Base-by-base conservation (phyloP, 148 eudicot species). In the Arbutus unedo region DNA sequence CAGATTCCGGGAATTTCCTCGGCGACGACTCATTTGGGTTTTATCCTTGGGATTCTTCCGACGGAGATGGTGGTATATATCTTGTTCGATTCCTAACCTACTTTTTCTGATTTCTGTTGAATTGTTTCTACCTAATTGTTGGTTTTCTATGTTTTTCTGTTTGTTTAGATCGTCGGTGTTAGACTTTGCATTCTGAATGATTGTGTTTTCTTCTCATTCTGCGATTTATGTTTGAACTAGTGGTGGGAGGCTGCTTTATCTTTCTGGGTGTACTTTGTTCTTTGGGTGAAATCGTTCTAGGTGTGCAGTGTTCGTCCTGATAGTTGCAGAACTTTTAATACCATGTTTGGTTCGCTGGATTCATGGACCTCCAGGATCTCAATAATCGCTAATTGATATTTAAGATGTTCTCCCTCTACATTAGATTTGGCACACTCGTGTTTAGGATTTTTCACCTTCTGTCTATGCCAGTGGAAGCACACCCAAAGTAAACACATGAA, bases 11-110 rank as follows among this genome's bases (percentile, higher is more conserved):
- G 41, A 60, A 83, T 59, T 85, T 82, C 78, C 81, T 79, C 72
- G 85, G 87, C 23, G 94, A 93, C 60, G 90, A 89, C 79, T 80
- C 79, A 2, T 92, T 86, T 76, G 91, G 98, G 14, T 83, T 84
- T 47, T 94, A 84, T 59, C 98, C 98, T 8, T 94, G 98, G 98
- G 92, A 94, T 23, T 89, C 93, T 13, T 16, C 84, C 31, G 84
- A 84, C 56, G 76, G 53, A 0, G 78, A 88, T 77, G 77, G 83
- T 21, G 87, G 90, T 88, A 82, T 85, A 88, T 87, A 83, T 47
- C 11, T 44, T 70, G n/a, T 44, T 56, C 18, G 23, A 53, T 43
- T 25, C 13, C 13, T 53, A 21, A 49, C n/a, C 18, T 68, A 5
- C 9, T 21, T 74, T 9, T 45, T 54, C 25, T 44, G 5, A 3